Percentiles rank a stretch among this genome's conserved stretches.
phyloP scores from a whole-genome alignment of 495 filamentous ascomycete genomes.

The Tuber calosporum region DNA sequence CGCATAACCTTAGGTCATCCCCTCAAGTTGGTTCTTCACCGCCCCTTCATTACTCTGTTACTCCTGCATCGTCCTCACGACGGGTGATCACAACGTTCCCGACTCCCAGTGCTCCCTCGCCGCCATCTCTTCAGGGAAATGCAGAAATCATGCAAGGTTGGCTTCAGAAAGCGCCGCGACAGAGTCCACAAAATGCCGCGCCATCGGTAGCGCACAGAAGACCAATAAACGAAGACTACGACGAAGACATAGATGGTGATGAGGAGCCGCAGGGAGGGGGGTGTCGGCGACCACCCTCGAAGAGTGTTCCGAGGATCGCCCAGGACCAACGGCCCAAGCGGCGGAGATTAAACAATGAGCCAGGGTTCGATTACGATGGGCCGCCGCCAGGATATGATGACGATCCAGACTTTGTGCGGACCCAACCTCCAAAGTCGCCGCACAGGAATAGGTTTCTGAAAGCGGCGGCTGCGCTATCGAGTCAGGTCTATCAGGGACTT shows the following conservation, averaged over 20 bases:
- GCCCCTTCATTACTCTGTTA: background rate
- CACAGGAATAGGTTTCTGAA: conserved; percentile 35
- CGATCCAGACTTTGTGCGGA: background rate
- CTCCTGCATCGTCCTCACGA: conserved; percentile 3
- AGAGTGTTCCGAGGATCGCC: background rate
- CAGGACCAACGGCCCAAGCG: conserved; percentile 14
- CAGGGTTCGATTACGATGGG: background rate
- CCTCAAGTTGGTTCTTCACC: background rate
- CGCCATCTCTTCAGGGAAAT: background rate
- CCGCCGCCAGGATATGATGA: conserved; percentile 3
- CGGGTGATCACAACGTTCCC: background rate
- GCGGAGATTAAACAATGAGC: conserved; percentile 8
- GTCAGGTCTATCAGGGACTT: background rate
- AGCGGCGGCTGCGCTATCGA: conserved; percentile 20
- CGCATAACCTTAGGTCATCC: background rate
- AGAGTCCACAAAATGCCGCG: conserved; percentile 11
- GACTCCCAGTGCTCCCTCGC: conserved; percentile 18
- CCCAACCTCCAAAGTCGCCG: conserved; percentile 12
- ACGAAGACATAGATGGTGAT: conserved; percentile 10
- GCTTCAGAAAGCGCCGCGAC: conserved; percentile 13
- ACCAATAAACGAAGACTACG: conserved; percentile 6
- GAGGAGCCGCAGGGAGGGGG: background rate
- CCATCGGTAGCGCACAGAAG: conserved; percentile 13
- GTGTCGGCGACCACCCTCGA: background rate
- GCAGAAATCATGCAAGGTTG: conserved; percentile 18